phyloP scores from a whole-genome alignment of 768 basidiomycete species.

The Leccinum sublutescens region DNA sequence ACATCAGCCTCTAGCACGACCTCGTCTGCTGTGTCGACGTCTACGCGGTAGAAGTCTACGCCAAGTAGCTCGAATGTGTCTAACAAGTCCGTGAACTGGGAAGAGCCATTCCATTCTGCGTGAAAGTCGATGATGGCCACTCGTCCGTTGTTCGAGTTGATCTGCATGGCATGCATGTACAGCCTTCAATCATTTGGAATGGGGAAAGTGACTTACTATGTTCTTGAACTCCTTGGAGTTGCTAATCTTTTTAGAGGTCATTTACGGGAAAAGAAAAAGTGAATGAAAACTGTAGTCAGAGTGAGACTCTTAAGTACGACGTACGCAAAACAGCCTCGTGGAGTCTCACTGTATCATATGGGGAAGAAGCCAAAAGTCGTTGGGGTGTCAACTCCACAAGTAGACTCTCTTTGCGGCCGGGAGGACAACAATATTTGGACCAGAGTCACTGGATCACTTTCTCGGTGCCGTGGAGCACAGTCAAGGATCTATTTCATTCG shows the following conservation, averaged over 20 bases:
- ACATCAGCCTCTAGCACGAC: conserved; percentile 60
- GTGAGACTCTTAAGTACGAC: not conserved
- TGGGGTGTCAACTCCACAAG: too few species aligned
- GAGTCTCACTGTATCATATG: too few species aligned
- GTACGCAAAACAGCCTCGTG: too few species aligned
- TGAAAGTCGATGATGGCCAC: conserved; percentile 25
- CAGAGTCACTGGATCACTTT: too few species aligned
- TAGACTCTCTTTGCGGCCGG: too few species aligned
- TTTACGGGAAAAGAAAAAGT: too few species aligned
- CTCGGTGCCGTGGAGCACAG: too few species aligned
- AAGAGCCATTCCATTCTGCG: conserved; percentile 14
- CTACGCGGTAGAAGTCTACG: conserved; percentile 69
- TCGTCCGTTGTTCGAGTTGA: conserved; percentile 23
- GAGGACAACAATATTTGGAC: too few species aligned
- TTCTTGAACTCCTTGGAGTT: conserved; percentile 18
- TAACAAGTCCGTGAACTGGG: conserved; percentile 12
- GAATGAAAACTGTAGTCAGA: too few species aligned
- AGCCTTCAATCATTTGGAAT: not conserved
- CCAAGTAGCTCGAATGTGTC: conserved; percentile 28
- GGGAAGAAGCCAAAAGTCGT: too few species aligned
- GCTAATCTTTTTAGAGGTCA: conserved; percentile 14
- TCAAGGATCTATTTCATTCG: too few species aligned
- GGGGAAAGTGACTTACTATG: conserved; percentile 12
- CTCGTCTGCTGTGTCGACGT: conserved; percentile 58
- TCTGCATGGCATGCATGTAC: conserved; percentile 6